Evolutionary conservation across 164 flowering plant genomes (phyloP), one percentile per base, ranked within the genome.

Genomic region (Annona squamosa): DNA sequence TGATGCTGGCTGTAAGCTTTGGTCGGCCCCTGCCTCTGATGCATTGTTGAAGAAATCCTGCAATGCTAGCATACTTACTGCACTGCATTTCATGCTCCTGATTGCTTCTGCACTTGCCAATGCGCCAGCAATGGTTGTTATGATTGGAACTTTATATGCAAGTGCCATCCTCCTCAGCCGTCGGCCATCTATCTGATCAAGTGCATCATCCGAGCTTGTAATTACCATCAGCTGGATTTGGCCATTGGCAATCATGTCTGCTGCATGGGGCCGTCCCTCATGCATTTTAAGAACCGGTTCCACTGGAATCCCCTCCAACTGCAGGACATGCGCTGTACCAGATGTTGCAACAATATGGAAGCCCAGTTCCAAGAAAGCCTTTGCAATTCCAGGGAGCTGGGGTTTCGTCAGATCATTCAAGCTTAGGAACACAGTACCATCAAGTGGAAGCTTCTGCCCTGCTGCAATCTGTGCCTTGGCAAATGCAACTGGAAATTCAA

Each of bases 401-500:
- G 87, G 81, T 77, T 93, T 95, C 61, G 94, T 90, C 85, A 89
- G 62, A 75, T 93, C 97, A 74, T 88, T 95, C 63, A 93, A 76
- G 82, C 98, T 90, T 57, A 91, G 80, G 82, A 95, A 91, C 19
- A 95, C 90, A 42, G 91, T 88, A 26, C 99, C 98, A 1, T 96
- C 86, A 65, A 84, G 72, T 0, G 98, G 97, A 59, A 87, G 90
- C 85, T 72, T 88, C 84, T 93, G 94, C n/a, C 98, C 98, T 10
- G 98, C 92, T 13, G 99, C 94, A 73, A 95, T 88, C 73, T 87
- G 93, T 46, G 99, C 92, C 80, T 89, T 91, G 59, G 99, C 96
- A 81, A 93, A 93, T 63, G 98, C 96, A 59, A 86, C 77, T 9
- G 97, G 76, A 63, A 85, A 88, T 44, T 83, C 84, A 74, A 68